These are phyloP conservation scores for Cicer yamashitae DNA, from an alignment of 306 rosid species.

Conservation along the genomic window DNA sequence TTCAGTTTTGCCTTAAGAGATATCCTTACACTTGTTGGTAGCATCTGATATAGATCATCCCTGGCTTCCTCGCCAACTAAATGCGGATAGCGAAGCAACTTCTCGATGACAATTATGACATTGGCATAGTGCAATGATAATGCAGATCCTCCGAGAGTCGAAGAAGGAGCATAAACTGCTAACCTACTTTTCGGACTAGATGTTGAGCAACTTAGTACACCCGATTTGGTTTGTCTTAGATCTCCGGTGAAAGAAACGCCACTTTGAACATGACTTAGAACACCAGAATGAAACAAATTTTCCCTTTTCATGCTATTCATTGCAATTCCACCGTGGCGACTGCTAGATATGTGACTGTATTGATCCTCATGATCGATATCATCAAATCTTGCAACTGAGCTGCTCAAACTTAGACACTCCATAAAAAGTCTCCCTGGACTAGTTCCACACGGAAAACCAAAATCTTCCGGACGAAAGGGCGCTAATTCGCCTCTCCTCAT, in stretches of 20 bases:
- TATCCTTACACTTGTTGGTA: slow-evolving; percentile 73
- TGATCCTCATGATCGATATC: slow-evolving; percentile 54
- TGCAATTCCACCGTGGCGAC: slow-evolving; percentile 45
- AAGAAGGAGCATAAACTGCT: slow-evolving; percentile 63
- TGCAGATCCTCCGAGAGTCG: slow-evolving; percentile 88
- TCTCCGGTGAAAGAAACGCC: slow-evolving; percentile 54
- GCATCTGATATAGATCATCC: slow-evolving; percentile 88
- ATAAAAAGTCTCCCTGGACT: slow-evolving; percentile 85
- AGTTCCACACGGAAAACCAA: slow-evolving; percentile 73
- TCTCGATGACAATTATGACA: slow-evolving; percentile 78
- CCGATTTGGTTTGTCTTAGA: slow-evolving; percentile 48
- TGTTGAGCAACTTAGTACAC: slow-evolving; percentile 51
- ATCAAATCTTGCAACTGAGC: slow-evolving; percentile 66
- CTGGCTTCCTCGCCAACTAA: slow-evolving; percentile 86
- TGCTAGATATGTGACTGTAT: slow-evolving; percentile 53
- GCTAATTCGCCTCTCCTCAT: slow-evolving; percentile 59
- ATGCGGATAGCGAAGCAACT: slow-evolving; percentile 87
- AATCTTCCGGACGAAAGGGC: slow-evolving; percentile 59
- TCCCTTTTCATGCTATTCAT: slow-evolving; percentile 56
- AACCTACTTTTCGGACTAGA: slow-evolving; percentile 66
- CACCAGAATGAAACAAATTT: slow-evolving; percentile 48
- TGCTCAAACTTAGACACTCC: slow-evolving; percentile 82
- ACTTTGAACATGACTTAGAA: slow-evolving; percentile 52
- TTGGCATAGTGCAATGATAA: slow-evolving; percentile 89
- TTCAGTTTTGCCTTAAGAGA: slow-evolving; percentile 72